Conservation (phyloP, 169 alveolate species). For the Amoebophrya sp. region DNA sequence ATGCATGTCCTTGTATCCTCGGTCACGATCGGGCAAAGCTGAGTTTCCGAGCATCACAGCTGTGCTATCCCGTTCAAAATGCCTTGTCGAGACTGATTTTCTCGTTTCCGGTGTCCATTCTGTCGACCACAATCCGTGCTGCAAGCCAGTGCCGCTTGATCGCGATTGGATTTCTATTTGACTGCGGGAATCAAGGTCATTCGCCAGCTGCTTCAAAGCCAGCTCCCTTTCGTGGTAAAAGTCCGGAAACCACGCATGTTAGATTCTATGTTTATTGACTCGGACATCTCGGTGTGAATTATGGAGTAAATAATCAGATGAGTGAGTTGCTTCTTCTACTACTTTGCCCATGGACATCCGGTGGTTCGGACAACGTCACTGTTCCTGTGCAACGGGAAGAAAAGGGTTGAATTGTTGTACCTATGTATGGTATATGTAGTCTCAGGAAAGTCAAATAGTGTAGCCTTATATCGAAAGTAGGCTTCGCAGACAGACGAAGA, state of each 20-base stretch:
- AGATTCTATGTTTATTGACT: no score
- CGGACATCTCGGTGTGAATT: no score
- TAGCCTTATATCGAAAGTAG: neutral
- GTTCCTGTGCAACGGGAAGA: no score
- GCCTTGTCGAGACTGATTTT: neutral
- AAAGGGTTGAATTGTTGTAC: no score
- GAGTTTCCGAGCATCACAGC: neutral
- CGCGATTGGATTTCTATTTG: neutral
- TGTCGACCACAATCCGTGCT: neutral
- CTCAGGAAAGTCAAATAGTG: no score
- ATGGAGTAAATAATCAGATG: no score
- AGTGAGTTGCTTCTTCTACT: no score
- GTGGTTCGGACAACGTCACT: no score
- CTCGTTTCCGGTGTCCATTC: neutral
- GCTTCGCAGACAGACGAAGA: neutral
- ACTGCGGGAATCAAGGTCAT: neutral
- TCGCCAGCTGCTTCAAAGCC: neutral
- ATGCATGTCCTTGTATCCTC: no score
- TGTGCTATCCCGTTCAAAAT: neutral
- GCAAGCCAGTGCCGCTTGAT: neutral
- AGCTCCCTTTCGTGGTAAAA: neutral
- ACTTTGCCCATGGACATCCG: no score
- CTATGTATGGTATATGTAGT: no score
- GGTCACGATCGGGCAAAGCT: neutral
- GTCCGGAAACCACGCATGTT: conserved; percentile 22